Evolutionary conservation across 352 stramenopile species (phyloP).

Genomic region (Globisporangium radiosum): DNA sequence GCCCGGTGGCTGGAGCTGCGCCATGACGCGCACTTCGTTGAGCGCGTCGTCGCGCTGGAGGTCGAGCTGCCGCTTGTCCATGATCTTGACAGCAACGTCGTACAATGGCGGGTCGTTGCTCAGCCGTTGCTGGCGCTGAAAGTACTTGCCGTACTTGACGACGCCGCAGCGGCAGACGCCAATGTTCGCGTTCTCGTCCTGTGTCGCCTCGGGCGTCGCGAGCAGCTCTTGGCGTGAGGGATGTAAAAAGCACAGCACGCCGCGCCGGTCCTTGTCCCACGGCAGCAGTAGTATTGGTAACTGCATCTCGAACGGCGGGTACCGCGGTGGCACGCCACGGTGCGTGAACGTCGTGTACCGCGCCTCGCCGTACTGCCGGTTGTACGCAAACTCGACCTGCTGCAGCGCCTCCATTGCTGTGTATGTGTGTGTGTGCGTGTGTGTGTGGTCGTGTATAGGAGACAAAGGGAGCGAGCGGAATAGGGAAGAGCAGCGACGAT

Average conservation of each 20-base stretch:
- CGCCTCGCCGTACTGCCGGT: constrained; percentile 53
- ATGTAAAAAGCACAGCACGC: constrained; percentile 62
- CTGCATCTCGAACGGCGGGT: constrained; percentile 62
- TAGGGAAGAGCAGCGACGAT: too few species aligned
- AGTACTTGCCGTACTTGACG: constrained; percentile 71
- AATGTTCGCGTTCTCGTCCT: constrained; percentile 47
- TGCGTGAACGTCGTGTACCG: constrained; percentile 50
- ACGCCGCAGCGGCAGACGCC: constrained; percentile 69
- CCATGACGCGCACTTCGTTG: constrained; percentile 79
- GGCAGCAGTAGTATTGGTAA: constrained; percentile 59
- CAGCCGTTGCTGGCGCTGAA: constrained; percentile 30
- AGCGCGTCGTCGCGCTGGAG: constrained; percentile 70
- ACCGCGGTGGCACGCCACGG: constrained; percentile 60
- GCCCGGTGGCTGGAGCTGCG: constrained; percentile 57
- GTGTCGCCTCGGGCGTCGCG: constrained; percentile 27
- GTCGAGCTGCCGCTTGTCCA: constrained; percentile 62
- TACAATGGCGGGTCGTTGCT: constrained; percentile 17
- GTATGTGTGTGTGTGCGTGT: too few species aligned
- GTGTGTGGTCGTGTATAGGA: too few species aligned
- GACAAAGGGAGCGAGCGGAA: too few species aligned
- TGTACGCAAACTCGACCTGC: constrained; percentile 69
- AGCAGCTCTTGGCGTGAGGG: constrained; percentile 32
- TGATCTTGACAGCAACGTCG: constrained; percentile 75
- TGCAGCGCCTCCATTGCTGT: constrained; percentile 33
- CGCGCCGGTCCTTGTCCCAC: constrained; percentile 60